Percentiles rank a stretch among this genome's conserved stretches.
These are phyloP conservation scores for Silene vulgaris DNA, from an alignment of 179 eudicot genomes.

Conservation along the genomic window DNA sequence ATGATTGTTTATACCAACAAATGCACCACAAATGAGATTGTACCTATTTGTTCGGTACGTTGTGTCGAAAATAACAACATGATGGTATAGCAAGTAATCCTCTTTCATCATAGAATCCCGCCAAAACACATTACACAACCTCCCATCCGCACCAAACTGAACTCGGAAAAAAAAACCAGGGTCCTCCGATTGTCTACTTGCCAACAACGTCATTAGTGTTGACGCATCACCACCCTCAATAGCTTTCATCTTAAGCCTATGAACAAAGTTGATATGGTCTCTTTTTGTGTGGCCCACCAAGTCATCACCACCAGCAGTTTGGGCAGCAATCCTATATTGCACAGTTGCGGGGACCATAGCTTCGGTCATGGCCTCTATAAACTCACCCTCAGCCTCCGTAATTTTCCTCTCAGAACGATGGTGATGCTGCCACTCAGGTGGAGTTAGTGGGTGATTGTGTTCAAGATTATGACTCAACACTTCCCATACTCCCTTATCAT, in stretches of 20 bases:
- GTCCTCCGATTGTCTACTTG: not conserved
- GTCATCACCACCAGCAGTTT: not conserved
- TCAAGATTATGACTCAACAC: not conserved
- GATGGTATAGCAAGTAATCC: not conserved
- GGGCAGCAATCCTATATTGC: not conserved
- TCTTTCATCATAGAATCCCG: not conserved
- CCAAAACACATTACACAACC: not conserved
- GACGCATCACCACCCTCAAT: not conserved
- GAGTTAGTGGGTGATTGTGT: too few species aligned
- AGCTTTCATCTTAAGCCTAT: not conserved
- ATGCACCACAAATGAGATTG: not conserved
- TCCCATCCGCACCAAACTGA: not conserved
- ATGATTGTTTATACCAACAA: too few species aligned
- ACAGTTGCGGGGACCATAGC: not conserved
- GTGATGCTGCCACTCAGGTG: not conserved
- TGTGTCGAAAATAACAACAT: not conserved
- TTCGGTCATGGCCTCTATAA: not conserved
- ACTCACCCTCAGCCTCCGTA: not conserved
- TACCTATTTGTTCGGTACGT: not conserved
- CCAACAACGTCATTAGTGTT: not conserved
- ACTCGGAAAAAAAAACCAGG: not conserved
- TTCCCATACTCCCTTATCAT: not conserved
- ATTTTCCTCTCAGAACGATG: not conserved
- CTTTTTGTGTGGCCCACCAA: not conserved
- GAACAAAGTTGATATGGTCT: not conserved